A percentile compares a stretch with the other conserved stretches of the same genome.
Conservation (phyloP, 2,329 filamentous ascomycete species). For the Lasiodiplodia sp. region DNA sequence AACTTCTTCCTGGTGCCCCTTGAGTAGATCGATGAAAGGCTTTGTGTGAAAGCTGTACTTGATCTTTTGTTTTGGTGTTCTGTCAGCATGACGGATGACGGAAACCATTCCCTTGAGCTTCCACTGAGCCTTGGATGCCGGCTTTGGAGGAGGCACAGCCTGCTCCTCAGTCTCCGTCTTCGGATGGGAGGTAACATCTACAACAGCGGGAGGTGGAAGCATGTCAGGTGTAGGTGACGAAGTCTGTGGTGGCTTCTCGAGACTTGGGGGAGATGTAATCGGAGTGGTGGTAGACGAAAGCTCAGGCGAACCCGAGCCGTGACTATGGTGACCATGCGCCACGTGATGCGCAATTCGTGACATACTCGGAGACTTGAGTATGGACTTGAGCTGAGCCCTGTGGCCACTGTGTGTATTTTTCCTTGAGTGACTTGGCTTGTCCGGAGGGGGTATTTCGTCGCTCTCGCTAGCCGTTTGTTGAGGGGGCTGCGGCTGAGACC, state of each 20-base stretch:
- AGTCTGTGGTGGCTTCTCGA: constrained; percentile 48
- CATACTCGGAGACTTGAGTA: constrained; percentile 72
- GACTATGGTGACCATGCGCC: constrained; percentile 47
- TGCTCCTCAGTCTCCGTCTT: constrained; percentile 44
- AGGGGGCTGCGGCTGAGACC: constrained; percentile 56
- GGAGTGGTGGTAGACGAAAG: constrained; percentile 50
- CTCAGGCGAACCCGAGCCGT: constrained; percentile 56
- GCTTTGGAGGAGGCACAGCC: constrained; percentile 52
- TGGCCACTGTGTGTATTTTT: constrained; percentile 48
- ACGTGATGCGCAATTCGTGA: constrained; percentile 62
- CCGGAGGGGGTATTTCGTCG: constrained; percentile 15
- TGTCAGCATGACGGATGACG: constrained; percentile 94
- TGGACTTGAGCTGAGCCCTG: constrained; percentile 60
- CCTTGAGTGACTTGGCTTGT: constrained; percentile 33
- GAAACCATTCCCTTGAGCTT: constrained; percentile 98
- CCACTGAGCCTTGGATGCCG: constrained; percentile 87
- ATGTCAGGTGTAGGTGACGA: constrained; percentile 36
- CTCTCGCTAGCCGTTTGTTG: constrained; percentile 44
- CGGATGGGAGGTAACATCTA: constrained; percentile 39
- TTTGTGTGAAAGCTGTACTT: constrained; percentile 99
- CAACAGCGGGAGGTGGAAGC: constrained; percentile 37
- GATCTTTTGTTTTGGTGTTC: constrained; percentile 98
- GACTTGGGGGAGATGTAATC: constrained; percentile 52
- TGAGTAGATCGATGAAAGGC: constrained; percentile 92
- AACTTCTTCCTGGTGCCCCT: constrained; percentile 95